Evolutionary conservation across 148 eudicot species (phyloP), one percentile per base, ranked within the genome.

Genomic region (Rhododendron mucronatum): DNA sequence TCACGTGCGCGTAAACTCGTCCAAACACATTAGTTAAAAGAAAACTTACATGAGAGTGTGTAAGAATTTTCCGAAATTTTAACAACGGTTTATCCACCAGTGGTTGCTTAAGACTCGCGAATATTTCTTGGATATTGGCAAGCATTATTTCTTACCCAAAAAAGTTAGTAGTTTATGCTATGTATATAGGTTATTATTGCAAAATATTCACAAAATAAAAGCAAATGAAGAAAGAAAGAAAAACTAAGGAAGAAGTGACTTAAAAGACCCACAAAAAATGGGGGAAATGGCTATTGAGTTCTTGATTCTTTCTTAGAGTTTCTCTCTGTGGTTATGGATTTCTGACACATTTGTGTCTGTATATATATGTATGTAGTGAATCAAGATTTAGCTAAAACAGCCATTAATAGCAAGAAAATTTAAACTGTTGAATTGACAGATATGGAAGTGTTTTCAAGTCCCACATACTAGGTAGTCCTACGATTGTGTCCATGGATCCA

Each of bases 391-490:
- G 0, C 16, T 51, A 0, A 51, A 13, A 51, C 50, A 47, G 16
- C 55, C 13, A 51, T 51, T 51, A 51, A 51, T 13, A 3, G 10
- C 26, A 4, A 20, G 7, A 5, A 5, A 0, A 5, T 59, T 20
- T 20, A 5, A 21, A 20, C 65, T 21, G 21, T 48, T 14, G 44
- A 16, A 30, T 50, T 85, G 23, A 69, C 86, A 95, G 98, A 89
- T 93, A 91, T 87, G 98, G 98, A 48, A 89, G 81, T 83, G 85
- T 95, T 21, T 95, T 95, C 93, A 95, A 92, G 88, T 84, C 98
- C 30, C 97, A 94, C 84, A 89, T 95, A 84, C 30, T 95, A 67
- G 98, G 98, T 4, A 91, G 96, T 26, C 98, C 98, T 4, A 94
- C 97, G 35, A 44, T 95, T 3, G 92, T 95, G 3, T 95, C 97